Evolutionary conservation across 2,329 filamentous ascomycete species (phyloP).

Genomic region (Rhinocladiella similis): DNA sequence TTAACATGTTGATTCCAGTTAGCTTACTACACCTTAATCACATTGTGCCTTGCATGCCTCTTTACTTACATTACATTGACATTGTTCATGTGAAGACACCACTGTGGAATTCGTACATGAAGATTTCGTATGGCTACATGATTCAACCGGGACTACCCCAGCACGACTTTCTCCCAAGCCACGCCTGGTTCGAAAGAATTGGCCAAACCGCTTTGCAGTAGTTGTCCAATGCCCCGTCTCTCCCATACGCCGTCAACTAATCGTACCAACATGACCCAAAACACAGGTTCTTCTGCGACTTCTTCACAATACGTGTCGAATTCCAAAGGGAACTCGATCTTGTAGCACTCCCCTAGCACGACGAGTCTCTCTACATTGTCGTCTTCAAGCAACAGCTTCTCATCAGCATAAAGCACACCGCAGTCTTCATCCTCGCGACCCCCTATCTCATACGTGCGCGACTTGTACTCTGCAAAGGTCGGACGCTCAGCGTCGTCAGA

Average conservation of each 20-base stretch:
- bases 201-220: background rate
- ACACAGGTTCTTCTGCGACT: background rate
- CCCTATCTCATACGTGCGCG: background rate
- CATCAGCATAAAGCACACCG: background rate
- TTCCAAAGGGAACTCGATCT: background rate
- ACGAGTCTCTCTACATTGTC: background rate
- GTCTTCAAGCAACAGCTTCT: background rate
- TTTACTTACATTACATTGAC: too few species aligned
- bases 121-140: too few species aligned
- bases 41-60: too few species aligned
- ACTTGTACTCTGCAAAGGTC: background rate
- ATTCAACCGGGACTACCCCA: background rate
- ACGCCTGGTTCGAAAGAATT: background rate
- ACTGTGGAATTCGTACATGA: too few species aligned
- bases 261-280: conserved; percentile 1
- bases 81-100: too few species aligned
- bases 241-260: background rate
- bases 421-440: background rate
- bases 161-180: background rate
- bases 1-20: too few species aligned
- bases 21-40: too few species aligned
- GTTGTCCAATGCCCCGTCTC: background rate
- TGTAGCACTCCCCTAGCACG: background rate
- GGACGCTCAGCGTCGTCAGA: background rate
- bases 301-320: background rate